Evolutionary conservation across 371 early-diverging fungal species (phyloP).

Genomic region (Mucor lusitanicus): DNA sequence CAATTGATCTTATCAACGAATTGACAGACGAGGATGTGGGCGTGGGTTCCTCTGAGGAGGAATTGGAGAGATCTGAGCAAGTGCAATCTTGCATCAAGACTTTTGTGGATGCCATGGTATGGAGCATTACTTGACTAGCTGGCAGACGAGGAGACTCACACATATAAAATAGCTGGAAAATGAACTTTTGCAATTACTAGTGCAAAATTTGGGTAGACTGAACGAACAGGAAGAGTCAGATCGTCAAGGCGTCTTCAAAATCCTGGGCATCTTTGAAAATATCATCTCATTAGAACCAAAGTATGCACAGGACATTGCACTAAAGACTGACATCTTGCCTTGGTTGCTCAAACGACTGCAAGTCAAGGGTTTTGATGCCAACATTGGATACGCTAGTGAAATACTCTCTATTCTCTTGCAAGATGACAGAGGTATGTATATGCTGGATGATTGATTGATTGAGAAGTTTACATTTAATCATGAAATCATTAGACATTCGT

Average conservation of each 20-base stretch:
- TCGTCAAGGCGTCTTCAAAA: constrained; percentile 85
- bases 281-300: constrained; percentile 73
- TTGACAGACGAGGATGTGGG: constrained; percentile 90
- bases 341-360: constrained; percentile 77
- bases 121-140: background rate
- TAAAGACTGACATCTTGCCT: constrained; percentile 63
- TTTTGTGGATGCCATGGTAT: constrained; percentile 74
- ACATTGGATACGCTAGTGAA: constrained; percentile 86
- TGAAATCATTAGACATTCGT: constrained; percentile 54
- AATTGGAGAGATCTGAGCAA: constrained; percentile 64
- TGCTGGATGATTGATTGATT: background rate
- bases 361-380: constrained; percentile 67
- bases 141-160: background rate
- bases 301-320: constrained; percentile 65
- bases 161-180: constrained; percentile 55
- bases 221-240: constrained; percentile 82
- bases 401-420: constrained; percentile 85
- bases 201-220: constrained; percentile 77
- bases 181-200: constrained; percentile 74
- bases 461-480: background rate
- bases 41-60: constrained; percentile 49
- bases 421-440: constrained; percentile 54
- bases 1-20: constrained; percentile 85
- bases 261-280: constrained; percentile 86
- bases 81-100: constrained; percentile 67